Conservation (phyloP, 495 filamentous ascomycete genomes). For the Beverwykella pulmonaria region DNA sequence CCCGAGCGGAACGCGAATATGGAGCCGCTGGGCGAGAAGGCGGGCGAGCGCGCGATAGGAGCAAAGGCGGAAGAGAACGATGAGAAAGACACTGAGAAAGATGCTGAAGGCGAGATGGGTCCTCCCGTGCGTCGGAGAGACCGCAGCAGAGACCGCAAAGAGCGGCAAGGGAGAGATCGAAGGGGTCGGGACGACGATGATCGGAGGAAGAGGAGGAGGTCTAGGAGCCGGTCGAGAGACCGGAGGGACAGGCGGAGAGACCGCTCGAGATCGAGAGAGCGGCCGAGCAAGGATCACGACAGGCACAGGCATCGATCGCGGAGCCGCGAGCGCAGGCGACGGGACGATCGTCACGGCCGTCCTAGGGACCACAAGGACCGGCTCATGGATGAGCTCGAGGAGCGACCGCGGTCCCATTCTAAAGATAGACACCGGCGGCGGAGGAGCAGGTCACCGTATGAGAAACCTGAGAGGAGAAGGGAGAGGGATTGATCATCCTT, state of each 20-base stretch:
- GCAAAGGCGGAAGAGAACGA: conserved; percentile 38
- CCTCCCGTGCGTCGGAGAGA: not conserved
- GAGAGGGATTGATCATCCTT: conserved; percentile 15
- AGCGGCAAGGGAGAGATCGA: conserved; percentile 5
- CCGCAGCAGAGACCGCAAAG: conserved; percentile 13
- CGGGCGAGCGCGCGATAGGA: conserved; percentile 38
- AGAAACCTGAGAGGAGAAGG: conserved; percentile 19
- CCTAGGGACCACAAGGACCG: conserved; percentile 1
- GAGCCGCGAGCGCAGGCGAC: conserved; percentile 11
- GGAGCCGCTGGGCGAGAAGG: conserved; percentile 41
- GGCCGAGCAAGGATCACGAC: conserved; percentile 12
- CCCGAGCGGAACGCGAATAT: conserved; percentile 48
- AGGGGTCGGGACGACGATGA: conserved; percentile 15
- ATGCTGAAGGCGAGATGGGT: not conserved
- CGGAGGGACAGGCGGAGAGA: conserved; percentile 15
- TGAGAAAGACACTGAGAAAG: conserved; percentile 31
- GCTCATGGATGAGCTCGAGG: not conserved
- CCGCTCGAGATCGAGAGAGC: conserved; percentile 20
- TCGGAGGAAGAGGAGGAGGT: conserved; percentile 2
- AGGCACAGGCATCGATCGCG: conserved; percentile 22
- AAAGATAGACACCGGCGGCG: conserved; percentile 13
- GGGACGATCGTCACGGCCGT: conserved; percentile 17
- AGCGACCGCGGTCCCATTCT: conserved; percentile 14
- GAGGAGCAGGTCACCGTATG: conserved; percentile 26
- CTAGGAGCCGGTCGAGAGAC: conserved; percentile 22